Conservation (phyloP, 2,329 filamentous ascomycete genomes). For the Aureobasidium uvarum region DNA sequence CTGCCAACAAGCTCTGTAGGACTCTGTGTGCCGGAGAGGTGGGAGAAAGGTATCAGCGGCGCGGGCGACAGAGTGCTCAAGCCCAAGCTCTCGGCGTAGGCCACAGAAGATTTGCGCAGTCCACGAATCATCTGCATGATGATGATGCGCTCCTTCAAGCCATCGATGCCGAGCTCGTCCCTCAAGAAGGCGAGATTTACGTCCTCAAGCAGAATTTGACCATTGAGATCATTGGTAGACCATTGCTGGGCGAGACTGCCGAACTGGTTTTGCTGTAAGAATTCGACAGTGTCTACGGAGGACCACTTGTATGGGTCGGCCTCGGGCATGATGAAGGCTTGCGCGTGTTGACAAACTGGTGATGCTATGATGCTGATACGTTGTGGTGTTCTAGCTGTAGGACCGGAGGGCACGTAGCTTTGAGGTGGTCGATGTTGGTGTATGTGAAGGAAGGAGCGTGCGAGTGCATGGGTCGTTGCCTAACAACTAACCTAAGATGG, state of each 20-base stretch:
- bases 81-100: not conserved
- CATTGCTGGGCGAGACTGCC: conserved; percentile 55
- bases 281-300: conserved; percentile 62
- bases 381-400: not conserved
- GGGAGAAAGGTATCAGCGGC: not conserved
- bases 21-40: not conserved
- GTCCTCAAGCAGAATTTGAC: conserved; percentile 60
- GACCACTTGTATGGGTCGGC: conserved; percentile 74
- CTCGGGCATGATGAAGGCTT: not conserved
- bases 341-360: not conserved
- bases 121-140: conserved; percentile 58
- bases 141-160: conserved; percentile 57
- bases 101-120: conserved; percentile 44
- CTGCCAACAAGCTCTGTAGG: not conserved
- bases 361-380: not conserved
- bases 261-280: conserved; percentile 56
- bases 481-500: not conserved
- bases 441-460: not conserved
- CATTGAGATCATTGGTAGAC: conserved; percentile 63
- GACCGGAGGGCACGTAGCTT: not conserved
- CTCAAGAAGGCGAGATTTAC: conserved; percentile 51
- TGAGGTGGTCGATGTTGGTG: not conserved
- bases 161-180: conserved; percentile 58
- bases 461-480: not conserved
- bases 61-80: not conserved